Conservation (phyloP, 495 filamentous ascomycete species). For the Xylona heveae region DNA sequence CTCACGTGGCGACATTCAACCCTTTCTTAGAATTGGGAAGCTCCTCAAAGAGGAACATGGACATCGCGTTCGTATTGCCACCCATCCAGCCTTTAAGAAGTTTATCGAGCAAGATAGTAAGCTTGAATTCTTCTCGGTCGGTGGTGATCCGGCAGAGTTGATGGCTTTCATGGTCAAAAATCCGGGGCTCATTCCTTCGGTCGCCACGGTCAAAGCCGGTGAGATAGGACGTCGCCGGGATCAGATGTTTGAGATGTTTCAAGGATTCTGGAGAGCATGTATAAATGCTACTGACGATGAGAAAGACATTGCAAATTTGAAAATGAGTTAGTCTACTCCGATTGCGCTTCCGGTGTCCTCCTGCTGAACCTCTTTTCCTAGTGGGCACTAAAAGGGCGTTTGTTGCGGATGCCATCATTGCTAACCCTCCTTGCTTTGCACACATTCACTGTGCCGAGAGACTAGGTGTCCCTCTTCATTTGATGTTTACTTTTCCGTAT, state of each 20-base stretch:
- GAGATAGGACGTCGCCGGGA: slow-evolving; percentile 37
- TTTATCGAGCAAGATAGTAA: slow-evolving; percentile 41
- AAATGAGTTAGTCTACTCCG: slow-evolving; percentile 32
- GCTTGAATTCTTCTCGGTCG: slow-evolving; percentile 51
- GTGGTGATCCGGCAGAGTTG: slow-evolving; percentile 48
- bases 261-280: slow-evolving; percentile 39
- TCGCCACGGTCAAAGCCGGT: slow-evolving; percentile 41
- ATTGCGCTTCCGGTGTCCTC: too few species aligned
- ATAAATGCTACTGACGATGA: slow-evolving; percentile 32
- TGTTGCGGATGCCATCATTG: slow-evolving; percentile 46
- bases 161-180: slow-evolving; percentile 77
- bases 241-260: slow-evolving; percentile 39
- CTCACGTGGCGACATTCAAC: slow-evolving; percentile 55
- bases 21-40: slow-evolving; percentile 51
- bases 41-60: slow-evolving; percentile 44
- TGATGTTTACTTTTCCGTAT: slow-evolving; percentile 33
- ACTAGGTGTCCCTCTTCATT: slow-evolving; percentile 38
- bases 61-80: slow-evolving; percentile 47
- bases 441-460: slow-evolving; percentile 46
- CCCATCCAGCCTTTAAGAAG: slow-evolving; percentile 42
- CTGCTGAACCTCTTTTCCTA: background rate
- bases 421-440: slow-evolving; percentile 44
- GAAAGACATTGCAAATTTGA: slow-evolving; percentile 23
- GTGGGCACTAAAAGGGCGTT: slow-evolving; percentile 13
- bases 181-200: slow-evolving; percentile 43